Evolutionary conservation across 2,329 filamentous ascomycete genomes (phyloP).

Genomic region (Sporothrix mexicana): DNA sequence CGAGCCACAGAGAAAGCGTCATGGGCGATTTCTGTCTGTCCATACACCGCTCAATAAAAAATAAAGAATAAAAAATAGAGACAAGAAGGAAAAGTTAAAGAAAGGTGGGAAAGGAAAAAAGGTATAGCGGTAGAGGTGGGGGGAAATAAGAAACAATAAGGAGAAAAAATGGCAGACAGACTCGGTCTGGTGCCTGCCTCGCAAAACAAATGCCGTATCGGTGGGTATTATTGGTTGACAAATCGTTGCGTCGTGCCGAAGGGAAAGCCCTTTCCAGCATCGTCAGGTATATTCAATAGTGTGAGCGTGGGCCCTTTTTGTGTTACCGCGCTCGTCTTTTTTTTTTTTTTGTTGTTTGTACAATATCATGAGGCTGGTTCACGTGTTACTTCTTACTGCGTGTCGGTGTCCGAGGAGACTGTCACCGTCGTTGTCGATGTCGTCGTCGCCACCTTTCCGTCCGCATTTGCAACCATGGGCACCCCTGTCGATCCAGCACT

Average conservation of each 20-base stretch:
- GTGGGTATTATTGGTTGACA: slow-evolving; percentile 24
- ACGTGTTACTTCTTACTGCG: neutral
- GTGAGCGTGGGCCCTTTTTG: neutral
- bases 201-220: neutral
- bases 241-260: slow-evolving; percentile 25
- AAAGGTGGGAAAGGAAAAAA: slow-evolving; percentile 17
- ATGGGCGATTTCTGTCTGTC: neutral
- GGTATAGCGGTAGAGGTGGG: neutral
- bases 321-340: neutral
- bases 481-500: slow-evolving; percentile 59
- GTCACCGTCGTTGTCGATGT: neutral
- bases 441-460: neutral
- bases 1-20: neutral
- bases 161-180: no score
- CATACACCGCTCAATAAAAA: slow-evolving; percentile 26
- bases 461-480: slow-evolving; percentile 20
- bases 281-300: slow-evolving; percentile 12
- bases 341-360: neutral
- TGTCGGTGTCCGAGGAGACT: slow-evolving; percentile 9
- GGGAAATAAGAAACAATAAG: neutral
- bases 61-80: slow-evolving; percentile 31
- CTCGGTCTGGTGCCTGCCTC: neutral
- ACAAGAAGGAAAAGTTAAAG: slow-evolving; percentile 4
- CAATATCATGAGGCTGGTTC: neutral
- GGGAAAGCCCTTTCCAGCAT: neutral